phyloP scores from a whole-genome alignment of 768 basidiomycete species.

The Russula earlei region DNA sequence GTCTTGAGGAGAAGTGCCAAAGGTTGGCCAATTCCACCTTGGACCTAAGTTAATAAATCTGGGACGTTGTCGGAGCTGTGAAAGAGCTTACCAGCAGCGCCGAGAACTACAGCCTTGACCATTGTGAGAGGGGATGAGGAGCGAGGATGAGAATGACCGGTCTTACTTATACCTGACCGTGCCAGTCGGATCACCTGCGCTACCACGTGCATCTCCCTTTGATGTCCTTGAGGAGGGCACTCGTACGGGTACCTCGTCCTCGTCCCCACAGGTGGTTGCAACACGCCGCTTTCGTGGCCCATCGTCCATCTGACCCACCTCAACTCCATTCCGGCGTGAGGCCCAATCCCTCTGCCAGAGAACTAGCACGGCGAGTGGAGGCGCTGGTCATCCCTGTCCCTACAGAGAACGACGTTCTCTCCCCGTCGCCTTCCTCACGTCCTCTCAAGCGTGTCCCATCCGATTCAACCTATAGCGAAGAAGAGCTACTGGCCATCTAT shows the following conservation, averaged over 20 bases:
- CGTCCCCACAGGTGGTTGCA: not conserved
- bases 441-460: not conserved
- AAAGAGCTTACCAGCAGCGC: conserved; percentile 67
- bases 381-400: conserved; percentile 9
- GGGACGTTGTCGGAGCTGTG: not conserved
- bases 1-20: conserved; percentile 85
- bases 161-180: not conserved
- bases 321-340: not conserved
- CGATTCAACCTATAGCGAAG: conserved; percentile 26
- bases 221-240: not conserved
- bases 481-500: conserved; percentile 33
- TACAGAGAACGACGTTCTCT: not conserved
- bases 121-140: conserved; percentile 25
- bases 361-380: conserved; percentile 14
- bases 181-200: no score
- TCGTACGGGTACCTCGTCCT: not conserved
- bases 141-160: not conserved
- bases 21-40: conserved; percentile 96
- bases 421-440: not conserved
- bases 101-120: conserved; percentile 89
- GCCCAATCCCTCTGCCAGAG: not conserved
- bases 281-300: not conserved
- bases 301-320: not conserved
- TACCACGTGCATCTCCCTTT: no score
- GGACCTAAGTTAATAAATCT: conserved; percentile 6